Conservation (phyloP, 2,329 filamentous ascomycete genomes). For the Huntiella moniliformis region DNA sequence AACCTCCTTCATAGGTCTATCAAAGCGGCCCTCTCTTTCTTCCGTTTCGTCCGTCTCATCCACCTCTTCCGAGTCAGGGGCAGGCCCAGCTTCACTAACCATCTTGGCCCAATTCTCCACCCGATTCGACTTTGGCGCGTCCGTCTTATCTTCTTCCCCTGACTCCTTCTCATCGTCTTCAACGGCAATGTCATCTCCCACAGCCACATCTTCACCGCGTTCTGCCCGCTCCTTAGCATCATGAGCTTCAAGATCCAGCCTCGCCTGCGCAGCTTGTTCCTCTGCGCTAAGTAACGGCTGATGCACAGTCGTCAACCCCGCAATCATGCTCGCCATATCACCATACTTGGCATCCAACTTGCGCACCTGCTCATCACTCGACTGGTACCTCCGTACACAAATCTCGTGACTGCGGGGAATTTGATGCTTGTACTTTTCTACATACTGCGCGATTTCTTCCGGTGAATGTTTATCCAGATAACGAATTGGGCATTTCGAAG, state of each 20-base stretch:
- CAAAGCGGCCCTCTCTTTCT: constrained; percentile 56
- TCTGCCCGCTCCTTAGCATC: constrained; percentile 10
- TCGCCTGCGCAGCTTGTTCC: constrained; percentile 16
- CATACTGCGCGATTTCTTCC: constrained; percentile 81
- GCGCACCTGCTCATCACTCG: constrained; percentile 65
- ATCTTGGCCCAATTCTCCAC: constrained; percentile 76
- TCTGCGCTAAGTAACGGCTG: constrained; percentile 61
- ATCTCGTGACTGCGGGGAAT: constrained; percentile 85
- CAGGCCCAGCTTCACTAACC: constrained; percentile 30
- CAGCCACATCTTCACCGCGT: background rate
- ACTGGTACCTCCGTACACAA: constrained; percentile 77
- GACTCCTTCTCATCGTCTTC: constrained; percentile 21
- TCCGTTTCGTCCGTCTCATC: constrained; percentile 26
- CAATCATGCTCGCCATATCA: constrained; percentile 83
- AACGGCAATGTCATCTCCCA: too few relatives aligned
- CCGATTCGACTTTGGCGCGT: constrained; percentile 32
- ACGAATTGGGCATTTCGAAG: constrained; percentile 70
- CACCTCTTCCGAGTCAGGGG: constrained; percentile 21
- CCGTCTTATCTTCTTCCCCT: background rate
- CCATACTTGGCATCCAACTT: constrained; percentile 91
- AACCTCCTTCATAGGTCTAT: constrained; percentile 69
- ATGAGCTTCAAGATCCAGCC: constrained; percentile 21
- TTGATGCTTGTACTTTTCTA: constrained; percentile 89
- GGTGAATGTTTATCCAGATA: constrained; percentile 84
- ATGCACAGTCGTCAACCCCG: constrained; percentile 72